Percentiles rank a stretch among this genome's conserved stretches.
Evolutionary conservation across 495 filamentous ascomycete genomes (phyloP).

Genomic region (Xylaria cubensis): DNA sequence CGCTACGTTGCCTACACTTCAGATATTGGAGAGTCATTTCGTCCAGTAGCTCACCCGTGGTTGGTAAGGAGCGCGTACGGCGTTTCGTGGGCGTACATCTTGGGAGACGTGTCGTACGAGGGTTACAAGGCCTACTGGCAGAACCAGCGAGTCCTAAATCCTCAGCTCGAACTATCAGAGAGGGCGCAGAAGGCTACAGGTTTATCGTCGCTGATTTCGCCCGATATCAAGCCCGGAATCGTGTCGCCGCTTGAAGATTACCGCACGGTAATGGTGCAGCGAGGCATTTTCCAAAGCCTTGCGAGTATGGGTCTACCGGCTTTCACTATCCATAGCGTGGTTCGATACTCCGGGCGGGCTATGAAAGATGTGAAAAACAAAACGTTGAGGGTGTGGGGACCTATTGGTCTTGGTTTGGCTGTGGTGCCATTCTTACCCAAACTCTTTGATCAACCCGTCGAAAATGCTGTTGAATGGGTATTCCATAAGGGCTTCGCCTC

Average conservation of each 20-base stretch:
- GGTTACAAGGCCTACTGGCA: slow-evolving; percentile 93
- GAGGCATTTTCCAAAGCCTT: slow-evolving; percentile 86
- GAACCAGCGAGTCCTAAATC: slow-evolving; percentile 69
- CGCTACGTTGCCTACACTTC: slow-evolving; percentile 98
- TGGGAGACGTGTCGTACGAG: slow-evolving; percentile 90
- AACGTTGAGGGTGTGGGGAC: slow-evolving; percentile 79
- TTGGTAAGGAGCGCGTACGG: slow-evolving; percentile 85
- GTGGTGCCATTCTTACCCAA: slow-evolving; percentile 89
- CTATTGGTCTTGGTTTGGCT: slow-evolving; percentile 88
- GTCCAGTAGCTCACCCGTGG: slow-evolving; percentile 86
- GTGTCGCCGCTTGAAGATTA: slow-evolving; percentile 91
- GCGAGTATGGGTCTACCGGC: slow-evolving; percentile 95
- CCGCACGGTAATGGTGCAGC: slow-evolving; percentile 86
- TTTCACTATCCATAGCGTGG: slow-evolving; percentile 92
- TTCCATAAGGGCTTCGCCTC: slow-evolving; percentile 80
- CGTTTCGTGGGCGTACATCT: slow-evolving; percentile 89
- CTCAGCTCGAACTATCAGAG: slow-evolving; percentile 50
- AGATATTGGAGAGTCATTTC: slow-evolving; percentile 96
- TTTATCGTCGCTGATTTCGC: slow-evolving; percentile 30
- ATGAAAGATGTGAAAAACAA: slow-evolving; percentile 80
- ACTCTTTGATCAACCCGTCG: slow-evolving; percentile 92
- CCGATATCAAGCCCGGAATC: slow-evolving; percentile 45
- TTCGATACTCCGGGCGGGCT: slow-evolving; percentile 82
- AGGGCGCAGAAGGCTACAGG: slow-evolving; percentile 49
- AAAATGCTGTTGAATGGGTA: slow-evolving; percentile 84